These are phyloP conservation scores for Rhodotorula sphaerocarpa DNA, from an alignment of 768 basidiomycete genomes.

Conservation along the genomic window DNA sequence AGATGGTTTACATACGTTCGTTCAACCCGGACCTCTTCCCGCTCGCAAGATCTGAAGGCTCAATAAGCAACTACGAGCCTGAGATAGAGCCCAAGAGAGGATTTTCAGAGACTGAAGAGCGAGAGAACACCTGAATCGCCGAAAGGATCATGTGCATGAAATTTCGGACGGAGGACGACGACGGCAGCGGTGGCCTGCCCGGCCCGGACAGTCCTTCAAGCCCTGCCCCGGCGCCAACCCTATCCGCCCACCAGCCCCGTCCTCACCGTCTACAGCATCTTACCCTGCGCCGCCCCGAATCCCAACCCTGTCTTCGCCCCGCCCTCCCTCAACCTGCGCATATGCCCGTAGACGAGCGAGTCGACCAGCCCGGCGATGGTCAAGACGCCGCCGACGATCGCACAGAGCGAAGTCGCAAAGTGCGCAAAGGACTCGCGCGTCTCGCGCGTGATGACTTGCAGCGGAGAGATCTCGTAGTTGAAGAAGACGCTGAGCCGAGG, in stretches of 20 bases:
- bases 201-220: too few relatives aligned
- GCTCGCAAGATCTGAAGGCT: too few relatives aligned
- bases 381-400: constrained; percentile 87
- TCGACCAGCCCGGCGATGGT: constrained; percentile 88
- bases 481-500: constrained; percentile 63
- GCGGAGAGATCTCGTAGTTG: constrained; percentile 92
- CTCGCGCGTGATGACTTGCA: constrained; percentile 84
- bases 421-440: constrained; percentile 92
- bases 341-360: constrained; percentile 31
- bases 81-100: too few relatives aligned
- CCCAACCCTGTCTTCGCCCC: constrained; percentile 22
- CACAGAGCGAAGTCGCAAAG: constrained; percentile 77
- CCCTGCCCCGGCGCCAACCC: too few relatives aligned
- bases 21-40: too few relatives aligned
- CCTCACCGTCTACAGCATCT: constrained; percentile 25
- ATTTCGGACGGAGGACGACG: too few relatives aligned
- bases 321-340: constrained; percentile 12
- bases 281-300: constrained; percentile 23
- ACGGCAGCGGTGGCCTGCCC: too few relatives aligned
- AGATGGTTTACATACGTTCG: neutral
- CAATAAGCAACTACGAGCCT: too few relatives aligned
- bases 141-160: too few relatives aligned
- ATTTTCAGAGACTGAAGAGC: too few relatives aligned
- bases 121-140: too few relatives aligned
- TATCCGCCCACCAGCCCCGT: neutral